These are phyloP conservation scores for Plasmodium gaboni DNA, from an alignment of 169 alveolate genomes.

Conservation along the genomic window DNA sequence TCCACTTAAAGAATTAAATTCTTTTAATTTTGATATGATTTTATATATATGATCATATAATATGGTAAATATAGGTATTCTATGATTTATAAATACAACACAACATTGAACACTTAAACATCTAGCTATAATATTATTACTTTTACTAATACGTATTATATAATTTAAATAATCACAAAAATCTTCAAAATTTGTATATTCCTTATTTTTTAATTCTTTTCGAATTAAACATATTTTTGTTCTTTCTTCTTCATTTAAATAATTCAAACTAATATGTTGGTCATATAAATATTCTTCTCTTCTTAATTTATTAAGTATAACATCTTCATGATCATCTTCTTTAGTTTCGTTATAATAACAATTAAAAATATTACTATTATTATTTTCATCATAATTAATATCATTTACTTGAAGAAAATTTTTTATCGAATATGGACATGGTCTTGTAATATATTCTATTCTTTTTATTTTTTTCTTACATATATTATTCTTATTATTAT, in stretches of 20 bases:
- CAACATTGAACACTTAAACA: constrained; percentile 68
- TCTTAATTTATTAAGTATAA: constrained; percentile 28
- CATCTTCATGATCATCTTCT: constrained; percentile 32
- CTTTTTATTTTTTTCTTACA: neutral
- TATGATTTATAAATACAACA: constrained; percentile 60
- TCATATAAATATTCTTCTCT: constrained; percentile 44
- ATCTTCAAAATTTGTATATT: constrained; percentile 67
- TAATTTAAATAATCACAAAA: constrained; percentile 73
- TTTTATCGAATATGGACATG: constrained; percentile 50
- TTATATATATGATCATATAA: constrained; percentile 40
- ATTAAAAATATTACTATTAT: neutral
- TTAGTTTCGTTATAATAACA: neutral
- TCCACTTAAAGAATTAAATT: neutral
- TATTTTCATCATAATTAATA: constrained; percentile 8
- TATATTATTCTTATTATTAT: neutral
- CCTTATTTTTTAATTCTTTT: constrained; percentile 61
- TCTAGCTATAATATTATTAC: constrained; percentile 55
- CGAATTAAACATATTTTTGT: constrained; percentile 43
- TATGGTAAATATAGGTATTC: constrained; percentile 73
- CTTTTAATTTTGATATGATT: constrained; percentile 18
- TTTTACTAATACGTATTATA: constrained; percentile 65
- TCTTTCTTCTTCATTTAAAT: constrained; percentile 55
- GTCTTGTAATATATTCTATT: neutral
- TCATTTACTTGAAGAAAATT: constrained; percentile 15
- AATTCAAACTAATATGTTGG: constrained; percentile 30